Percentiles rank a stretch among this genome's conserved stretches.
These are phyloP conservation scores for Endocladia muricata DNA, from an alignment of 31 red algal species.

Conservation along the genomic window DNA sequence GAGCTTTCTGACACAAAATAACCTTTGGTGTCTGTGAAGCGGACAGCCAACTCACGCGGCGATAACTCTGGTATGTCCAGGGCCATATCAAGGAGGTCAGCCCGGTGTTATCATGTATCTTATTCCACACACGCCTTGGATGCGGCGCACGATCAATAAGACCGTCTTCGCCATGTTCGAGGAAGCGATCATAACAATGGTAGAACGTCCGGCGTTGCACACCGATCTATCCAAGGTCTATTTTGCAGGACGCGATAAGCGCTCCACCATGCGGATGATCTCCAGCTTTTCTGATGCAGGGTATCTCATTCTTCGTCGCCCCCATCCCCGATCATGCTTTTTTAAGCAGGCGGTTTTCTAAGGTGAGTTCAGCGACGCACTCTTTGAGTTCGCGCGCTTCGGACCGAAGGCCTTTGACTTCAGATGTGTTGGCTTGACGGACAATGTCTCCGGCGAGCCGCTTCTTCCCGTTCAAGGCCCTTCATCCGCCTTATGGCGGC, in stretches of 20 bases:
- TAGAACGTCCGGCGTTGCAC: not conserved
- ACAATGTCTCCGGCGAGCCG: not conserved
- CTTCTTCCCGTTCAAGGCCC: no score
- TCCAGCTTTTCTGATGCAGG: not conserved
- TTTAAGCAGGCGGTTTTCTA: not conserved
- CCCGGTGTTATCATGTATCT: not conserved
- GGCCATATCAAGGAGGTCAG: not conserved
- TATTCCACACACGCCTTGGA: not conserved
- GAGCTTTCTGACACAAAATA: not conserved
- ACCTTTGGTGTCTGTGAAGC: not conserved
- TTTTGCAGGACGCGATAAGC: not conserved
- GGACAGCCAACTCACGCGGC: not conserved
- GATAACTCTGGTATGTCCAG: not conserved
- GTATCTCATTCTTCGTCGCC: not conserved
- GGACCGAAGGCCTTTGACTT: not conserved
- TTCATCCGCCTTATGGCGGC: no score
- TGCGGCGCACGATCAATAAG: not conserved
- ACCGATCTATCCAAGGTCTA: not conserved
- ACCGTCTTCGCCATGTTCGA: not conserved
- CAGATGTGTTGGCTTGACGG: not conserved
- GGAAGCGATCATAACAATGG: not conserved
- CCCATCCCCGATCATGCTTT: conserved; percentile 1
- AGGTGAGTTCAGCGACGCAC: not conserved
- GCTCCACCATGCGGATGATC: not conserved
- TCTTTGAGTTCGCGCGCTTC: not conserved